These are phyloP conservation scores for Pythium brassicae DNA, from an alignment of 352 stramenopile genomes.

Conservation along the genomic window DNA sequence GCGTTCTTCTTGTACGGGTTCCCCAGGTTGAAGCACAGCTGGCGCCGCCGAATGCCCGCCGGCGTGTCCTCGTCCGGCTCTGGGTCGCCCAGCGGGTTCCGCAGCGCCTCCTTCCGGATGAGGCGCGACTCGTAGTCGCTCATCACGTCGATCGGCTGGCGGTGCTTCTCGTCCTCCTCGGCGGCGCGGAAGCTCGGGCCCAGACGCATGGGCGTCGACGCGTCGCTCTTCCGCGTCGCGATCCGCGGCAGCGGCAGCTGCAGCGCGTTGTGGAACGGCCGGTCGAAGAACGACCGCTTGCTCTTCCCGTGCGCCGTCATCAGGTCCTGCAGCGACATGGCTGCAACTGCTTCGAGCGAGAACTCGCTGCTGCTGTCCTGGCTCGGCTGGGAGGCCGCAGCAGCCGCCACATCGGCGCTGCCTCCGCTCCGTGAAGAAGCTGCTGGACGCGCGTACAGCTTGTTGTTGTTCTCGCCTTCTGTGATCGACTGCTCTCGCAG, in stretches of 20 bases:
- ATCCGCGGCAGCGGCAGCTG: conserved; percentile 31
- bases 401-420: conserved; percentile 31
- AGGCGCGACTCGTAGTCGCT: conserved; percentile 86
- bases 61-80: conserved; percentile 83
- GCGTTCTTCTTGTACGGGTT: conserved; percentile 88
- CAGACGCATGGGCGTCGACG: conserved; percentile 31
- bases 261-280: conserved; percentile 30
- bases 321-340: conserved; percentile 64
- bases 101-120: conserved; percentile 82
- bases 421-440: conserved; percentile 4
- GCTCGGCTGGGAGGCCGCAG: conserved; percentile 27
- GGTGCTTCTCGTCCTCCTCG: conserved; percentile 81
- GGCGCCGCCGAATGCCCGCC: conserved; percentile 57
- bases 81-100: conserved; percentile 79
- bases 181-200: conserved; percentile 50
- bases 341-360: conserved; percentile 51
- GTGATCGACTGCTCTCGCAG: conserved; percentile 67
- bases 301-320: conserved; percentile 42
- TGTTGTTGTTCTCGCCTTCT: conserved; percentile 80
- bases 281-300: conserved; percentile 50
- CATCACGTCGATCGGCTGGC: conserved; percentile 84
- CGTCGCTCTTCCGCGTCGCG: conserved; percentile 15
- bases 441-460: conserved; percentile 45
- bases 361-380: conserved; percentile 23
- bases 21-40: conserved; percentile 83